These are phyloP conservation scores for Hypseocharis bilobata DNA, from an alignment of 441 rosid species.

Conservation along the genomic window DNA sequence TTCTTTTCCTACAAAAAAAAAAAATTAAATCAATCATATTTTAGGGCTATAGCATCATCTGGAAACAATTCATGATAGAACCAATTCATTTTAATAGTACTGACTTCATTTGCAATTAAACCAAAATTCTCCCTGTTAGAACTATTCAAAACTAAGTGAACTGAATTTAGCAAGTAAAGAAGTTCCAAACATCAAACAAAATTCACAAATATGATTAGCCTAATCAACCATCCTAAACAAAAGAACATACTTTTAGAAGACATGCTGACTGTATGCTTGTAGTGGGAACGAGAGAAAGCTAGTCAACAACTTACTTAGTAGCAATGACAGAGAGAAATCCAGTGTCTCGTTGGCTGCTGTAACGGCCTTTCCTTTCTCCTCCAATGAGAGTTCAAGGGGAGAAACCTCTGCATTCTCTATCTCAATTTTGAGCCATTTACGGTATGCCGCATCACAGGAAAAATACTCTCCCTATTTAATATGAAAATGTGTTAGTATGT, in stretches of 20 bases:
- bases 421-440: conserved; percentile 84
- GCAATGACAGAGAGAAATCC: conserved; percentile 50
- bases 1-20: conserved; percentile 45
- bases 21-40: conserved; percentile 18
- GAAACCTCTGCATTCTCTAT: conserved; percentile 65
- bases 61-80: background rate
- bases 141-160: too few relatives aligned
- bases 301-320: conserved; percentile 47
- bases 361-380: conserved; percentile 61
- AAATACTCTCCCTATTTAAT: conserved; percentile 68
- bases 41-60: background rate
- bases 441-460: conserved; percentile 92
- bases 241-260: background rate
- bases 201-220: too few relatives aligned
- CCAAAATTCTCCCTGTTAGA: too few relatives aligned
- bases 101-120: too few relatives aligned
- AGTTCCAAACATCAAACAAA: too few relatives aligned
- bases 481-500: conserved; percentile 8
- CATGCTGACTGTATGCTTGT: conserved; percentile 3
- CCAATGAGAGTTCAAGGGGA: conserved; percentile 55
- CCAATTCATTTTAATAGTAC: too few relatives aligned
- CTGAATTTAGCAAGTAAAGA: too few relatives aligned
- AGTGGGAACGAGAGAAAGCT: conserved; percentile 6
- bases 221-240: conserved; percentile 6
- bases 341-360: conserved; percentile 62